Conservation (phyloP, 371 early-diverging fungal species). For the Saksenaea vasiformis region DNA sequence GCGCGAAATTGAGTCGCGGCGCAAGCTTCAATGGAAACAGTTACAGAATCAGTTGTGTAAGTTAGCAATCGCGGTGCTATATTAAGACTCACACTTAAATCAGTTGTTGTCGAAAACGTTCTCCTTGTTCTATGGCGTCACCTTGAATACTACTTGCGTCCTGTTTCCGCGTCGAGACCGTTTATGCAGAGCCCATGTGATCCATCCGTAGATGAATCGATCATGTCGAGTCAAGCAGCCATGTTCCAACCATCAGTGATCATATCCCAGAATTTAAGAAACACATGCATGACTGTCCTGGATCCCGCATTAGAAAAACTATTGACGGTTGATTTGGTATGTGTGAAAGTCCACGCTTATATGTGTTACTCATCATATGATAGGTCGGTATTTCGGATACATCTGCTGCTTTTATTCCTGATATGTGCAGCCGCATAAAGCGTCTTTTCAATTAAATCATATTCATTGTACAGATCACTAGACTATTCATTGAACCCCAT, state of each 20-base stretch:
- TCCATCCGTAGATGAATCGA: constrained; percentile 14
- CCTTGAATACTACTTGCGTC: constrained; percentile 32
- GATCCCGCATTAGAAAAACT: constrained; percentile 28
- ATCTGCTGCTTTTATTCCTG: neutral
- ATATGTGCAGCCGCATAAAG: neutral
- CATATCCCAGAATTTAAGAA: constrained; percentile 16
- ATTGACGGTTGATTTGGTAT: constrained; percentile 16
- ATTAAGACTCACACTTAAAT: neutral
- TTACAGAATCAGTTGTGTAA: constrained; percentile 24
- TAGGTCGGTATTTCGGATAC: neutral
- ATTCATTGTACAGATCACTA: neutral
- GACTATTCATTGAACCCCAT: neutral
- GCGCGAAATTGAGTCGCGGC: constrained; percentile 23
- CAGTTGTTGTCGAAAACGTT: constrained; percentile 29
- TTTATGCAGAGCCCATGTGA: constrained; percentile 26
- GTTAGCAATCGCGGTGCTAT: neutral
- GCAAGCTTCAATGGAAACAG: constrained; percentile 20
- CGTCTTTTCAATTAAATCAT: neutral
- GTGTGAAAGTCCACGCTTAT: neutral
- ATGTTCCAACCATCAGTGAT: constrained; percentile 31
- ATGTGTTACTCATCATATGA: neutral
- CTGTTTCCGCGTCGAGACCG: constrained; percentile 8
- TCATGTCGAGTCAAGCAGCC: constrained; percentile 23
- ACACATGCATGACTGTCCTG: constrained; percentile 11
- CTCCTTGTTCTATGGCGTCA: constrained; percentile 39